phyloP scores from a whole-genome alignment of 2,329 filamentous ascomycete genomes.

The Ceratocystis ficicola region DNA sequence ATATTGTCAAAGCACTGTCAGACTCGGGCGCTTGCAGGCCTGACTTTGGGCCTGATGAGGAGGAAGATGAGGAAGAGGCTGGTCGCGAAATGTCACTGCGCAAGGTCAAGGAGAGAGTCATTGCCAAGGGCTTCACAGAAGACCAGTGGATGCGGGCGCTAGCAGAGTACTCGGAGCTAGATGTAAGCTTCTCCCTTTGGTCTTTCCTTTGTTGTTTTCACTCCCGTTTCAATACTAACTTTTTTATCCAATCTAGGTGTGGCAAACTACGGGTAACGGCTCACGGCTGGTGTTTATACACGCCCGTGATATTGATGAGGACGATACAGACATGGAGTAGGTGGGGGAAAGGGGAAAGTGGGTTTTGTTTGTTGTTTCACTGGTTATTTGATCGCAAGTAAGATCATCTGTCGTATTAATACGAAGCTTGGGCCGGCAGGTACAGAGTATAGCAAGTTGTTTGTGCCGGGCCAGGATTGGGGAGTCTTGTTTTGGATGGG shows the following conservation, averaged over 20 bases:
- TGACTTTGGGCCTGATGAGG: slow-evolving; percentile 62
- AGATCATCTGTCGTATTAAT: not conserved
- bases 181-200: slow-evolving; percentile 54
- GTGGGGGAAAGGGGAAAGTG: not conserved
- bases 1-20: slow-evolving; percentile 77
- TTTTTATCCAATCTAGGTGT: slow-evolving; percentile 43
- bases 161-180: slow-evolving; percentile 75
- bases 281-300: slow-evolving; percentile 61
- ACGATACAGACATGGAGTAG: slow-evolving; percentile 36
- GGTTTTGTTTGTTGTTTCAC: not conserved
- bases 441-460: not conserved
- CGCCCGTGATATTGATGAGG: slow-evolving; percentile 37
- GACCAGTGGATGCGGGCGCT: slow-evolving; percentile 80
- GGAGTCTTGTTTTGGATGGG: slow-evolving; percentile 14
- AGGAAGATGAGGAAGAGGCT: slow-evolving; percentile 41
- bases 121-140: slow-evolving; percentile 93
- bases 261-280: slow-evolving; percentile 64
- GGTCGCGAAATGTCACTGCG: slow-evolving; percentile 68
- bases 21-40: slow-evolving; percentile 77
- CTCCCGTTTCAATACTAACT: slow-evolving; percentile 30
- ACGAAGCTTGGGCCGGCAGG: not conserved
- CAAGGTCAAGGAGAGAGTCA: slow-evolving; percentile 77
- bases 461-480: not conserved
- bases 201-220: not conserved
- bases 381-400: not conserved